These are phyloP conservation scores for Dipodascus geniculatus DNA, from an alignment of 805 yeast species.

Conservation along the genomic window DNA sequence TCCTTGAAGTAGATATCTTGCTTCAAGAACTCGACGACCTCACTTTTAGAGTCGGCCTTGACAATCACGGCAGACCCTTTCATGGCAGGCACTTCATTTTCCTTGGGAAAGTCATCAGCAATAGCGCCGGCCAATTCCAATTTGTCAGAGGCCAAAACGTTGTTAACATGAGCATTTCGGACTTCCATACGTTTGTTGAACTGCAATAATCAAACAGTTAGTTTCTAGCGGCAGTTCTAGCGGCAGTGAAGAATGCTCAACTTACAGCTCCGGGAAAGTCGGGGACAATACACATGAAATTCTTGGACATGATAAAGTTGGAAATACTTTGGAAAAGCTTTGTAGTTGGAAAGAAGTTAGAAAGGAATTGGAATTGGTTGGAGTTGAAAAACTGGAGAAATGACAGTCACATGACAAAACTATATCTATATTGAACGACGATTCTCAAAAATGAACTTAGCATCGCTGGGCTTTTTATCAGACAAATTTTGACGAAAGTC, in stretches of 20 bases:
- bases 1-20: conserved; percentile 48
- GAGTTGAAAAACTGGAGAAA: too few species aligned
- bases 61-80: conserved; percentile 60
- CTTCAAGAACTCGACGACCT: conserved; percentile 51
- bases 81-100: conserved; percentile 28
- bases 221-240: neutral
- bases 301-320: conserved; percentile 25
- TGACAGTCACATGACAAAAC: neutral
- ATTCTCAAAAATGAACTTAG: neutral
- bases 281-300: conserved; percentile 57
- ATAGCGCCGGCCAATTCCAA: conserved; percentile 26
- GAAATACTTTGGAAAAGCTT: conserved; percentile 2
- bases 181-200: conserved; percentile 22
- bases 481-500: neutral
- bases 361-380: too few species aligned
- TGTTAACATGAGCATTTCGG: conserved; percentile 31
- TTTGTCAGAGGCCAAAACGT: neutral
- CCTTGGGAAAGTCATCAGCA: conserved; percentile 24
- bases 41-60: conserved; percentile 52
- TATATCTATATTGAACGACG: neutral
- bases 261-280: conserved; percentile 50
- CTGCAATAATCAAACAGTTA: conserved; percentile 4
- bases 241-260: neutral
- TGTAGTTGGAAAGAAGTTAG: neutral
- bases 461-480: neutral